Conservation (phyloP, 2,329 filamentous ascomycete genomes). For the Trichoderma polysporum region DNA sequence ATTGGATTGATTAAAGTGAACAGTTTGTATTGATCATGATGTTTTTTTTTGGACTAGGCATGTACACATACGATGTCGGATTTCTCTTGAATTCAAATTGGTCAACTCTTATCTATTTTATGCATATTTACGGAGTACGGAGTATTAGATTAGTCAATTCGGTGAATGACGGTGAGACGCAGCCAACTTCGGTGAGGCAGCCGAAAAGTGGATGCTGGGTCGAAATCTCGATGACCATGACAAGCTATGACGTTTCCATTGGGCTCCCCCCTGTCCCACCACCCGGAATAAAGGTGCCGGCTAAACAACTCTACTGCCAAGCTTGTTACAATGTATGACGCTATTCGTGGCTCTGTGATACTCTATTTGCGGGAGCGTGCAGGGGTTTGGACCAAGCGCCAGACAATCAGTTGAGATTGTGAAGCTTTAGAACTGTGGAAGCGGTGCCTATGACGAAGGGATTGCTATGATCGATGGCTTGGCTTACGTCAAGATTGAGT, state of each 20-base stretch:
- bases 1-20: neutral
- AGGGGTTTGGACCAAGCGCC: neutral
- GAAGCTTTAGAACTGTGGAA: neutral
- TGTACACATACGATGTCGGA: too few relatives aligned
- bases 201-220: conserved; percentile 2
- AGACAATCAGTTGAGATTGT: neutral
- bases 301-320: conserved; percentile 18
- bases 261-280: neutral
- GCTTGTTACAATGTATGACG: conserved; percentile 16
- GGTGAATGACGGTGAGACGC: conserved; percentile 5
- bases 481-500: conserved; percentile 8
- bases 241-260: conserved; percentile 16
- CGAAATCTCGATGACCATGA: conserved; percentile 15
- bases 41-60: too few relatives aligned
- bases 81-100: too few relatives aligned
- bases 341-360: neutral
- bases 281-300: conserved; percentile 3
- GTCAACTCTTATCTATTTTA: neutral
- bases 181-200: neutral
- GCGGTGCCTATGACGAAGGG: conserved; percentile 3
- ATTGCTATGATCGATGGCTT: neutral
- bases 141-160: too few relatives aligned
- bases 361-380: conserved; percentile 6
- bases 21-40: neutral
- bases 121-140: too few relatives aligned